Evolutionary conservation across 2,329 filamentous ascomycete genomes (phyloP).

Genomic region (Nemania bipapillata): DNA sequence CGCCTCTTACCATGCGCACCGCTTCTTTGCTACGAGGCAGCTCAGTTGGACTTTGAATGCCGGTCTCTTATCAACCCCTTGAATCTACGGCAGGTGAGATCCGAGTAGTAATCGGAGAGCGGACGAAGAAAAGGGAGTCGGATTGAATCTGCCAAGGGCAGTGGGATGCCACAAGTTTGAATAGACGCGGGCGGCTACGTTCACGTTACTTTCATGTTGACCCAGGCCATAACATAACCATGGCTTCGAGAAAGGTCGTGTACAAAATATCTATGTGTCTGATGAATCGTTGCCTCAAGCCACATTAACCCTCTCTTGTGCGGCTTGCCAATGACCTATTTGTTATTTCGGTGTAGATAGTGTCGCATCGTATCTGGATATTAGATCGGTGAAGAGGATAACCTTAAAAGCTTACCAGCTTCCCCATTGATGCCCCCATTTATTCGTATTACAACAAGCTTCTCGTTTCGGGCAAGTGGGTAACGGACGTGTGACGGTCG

Average conservation of each 20-base stretch:
- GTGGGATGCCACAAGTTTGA: constrained; percentile 3
- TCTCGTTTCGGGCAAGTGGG: constrained; percentile 29
- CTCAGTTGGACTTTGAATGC: constrained; percentile 15
- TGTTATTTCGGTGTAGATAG: background rate
- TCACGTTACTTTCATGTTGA: background rate
- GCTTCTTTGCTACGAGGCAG: background rate
- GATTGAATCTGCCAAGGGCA: constrained; percentile 16
- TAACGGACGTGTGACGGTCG: background rate
- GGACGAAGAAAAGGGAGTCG: constrained; percentile 4
- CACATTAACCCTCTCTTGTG: background rate
- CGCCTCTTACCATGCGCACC: constrained; percentile 3
- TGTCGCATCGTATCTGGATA: constrained; percentile 6
- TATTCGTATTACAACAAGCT: constrained; percentile 26
- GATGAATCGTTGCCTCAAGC: background rate
- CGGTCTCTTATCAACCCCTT: constrained; percentile 25
- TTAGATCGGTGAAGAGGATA: constrained; percentile 15
- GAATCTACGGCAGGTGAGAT: constrained; percentile 17
- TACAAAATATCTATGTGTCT: background rate
- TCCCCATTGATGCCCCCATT: constrained; percentile 16
- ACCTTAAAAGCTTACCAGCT: constrained; percentile 3
- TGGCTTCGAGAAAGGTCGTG: background rate
- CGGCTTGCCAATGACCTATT: background rate
- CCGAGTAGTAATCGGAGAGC: constrained; percentile 27
- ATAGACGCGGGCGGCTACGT: constrained; percentile 2
- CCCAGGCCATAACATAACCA: background rate